These are phyloP conservation scores for Ilex paraguariensis DNA, from an alignment of 305 asterid species.

Conservation along the genomic window DNA sequence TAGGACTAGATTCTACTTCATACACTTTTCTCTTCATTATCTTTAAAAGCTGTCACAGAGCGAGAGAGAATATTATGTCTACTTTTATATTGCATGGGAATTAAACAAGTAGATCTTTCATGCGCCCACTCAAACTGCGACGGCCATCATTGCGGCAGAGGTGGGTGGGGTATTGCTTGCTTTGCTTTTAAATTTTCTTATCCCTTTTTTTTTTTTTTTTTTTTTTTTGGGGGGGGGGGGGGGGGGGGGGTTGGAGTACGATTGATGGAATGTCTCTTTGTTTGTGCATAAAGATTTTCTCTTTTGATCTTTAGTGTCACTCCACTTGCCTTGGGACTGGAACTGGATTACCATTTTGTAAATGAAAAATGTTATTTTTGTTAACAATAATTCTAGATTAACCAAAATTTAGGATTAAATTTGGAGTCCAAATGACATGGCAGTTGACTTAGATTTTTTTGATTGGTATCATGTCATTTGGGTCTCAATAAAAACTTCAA, in stretches of 20 bases:
- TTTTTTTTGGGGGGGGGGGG: too few relatives aligned
- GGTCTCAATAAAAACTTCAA: too few relatives aligned
- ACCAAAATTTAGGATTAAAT: too few relatives aligned
- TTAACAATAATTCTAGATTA: too few relatives aligned
- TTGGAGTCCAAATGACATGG: too few relatives aligned
- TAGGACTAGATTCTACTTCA: conserved; percentile 28
- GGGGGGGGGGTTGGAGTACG: conserved; percentile 1
- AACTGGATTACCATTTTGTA: conserved; percentile 19
- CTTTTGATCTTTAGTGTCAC: conserved; percentile 10
- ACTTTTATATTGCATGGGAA: conserved; percentile 34
- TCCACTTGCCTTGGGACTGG: conserved; percentile 22
- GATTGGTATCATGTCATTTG: too few relatives aligned
- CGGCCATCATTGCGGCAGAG: conserved; percentile 28
- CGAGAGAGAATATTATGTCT: not conserved
- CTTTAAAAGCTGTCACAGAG: not conserved
- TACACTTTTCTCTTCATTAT: conserved; percentile 12
- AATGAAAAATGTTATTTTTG: too few relatives aligned
- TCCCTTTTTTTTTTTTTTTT: conserved; percentile 15
- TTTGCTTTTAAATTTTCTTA: conserved; percentile 9
- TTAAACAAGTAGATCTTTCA: conserved; percentile 11
- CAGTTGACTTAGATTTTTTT: too few relatives aligned
- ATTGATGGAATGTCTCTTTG: conserved; percentile 30
- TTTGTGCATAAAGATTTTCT: conserved; percentile 24
- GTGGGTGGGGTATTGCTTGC: conserved; percentile 18
- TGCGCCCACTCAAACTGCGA: conserved; percentile 12